Evolutionary conservation across 164 flowering plant genomes (phyloP), one percentile per base, ranked within the genome.

Genomic region (Piper longum): DNA sequence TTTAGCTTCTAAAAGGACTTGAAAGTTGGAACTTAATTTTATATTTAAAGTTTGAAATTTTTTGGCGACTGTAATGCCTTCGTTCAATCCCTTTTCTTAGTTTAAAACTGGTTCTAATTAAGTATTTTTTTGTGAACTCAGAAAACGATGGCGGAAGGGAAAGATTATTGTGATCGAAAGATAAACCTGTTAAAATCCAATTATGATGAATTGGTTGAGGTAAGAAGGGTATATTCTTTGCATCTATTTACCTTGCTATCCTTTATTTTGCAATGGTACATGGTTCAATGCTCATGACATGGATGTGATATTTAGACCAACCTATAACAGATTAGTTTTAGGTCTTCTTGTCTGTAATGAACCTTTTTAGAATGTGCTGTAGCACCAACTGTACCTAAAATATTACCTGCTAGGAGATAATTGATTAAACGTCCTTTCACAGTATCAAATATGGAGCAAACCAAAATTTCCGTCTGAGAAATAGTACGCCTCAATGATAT

Each of bases 61-160:
- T 26, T 26, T 26, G 36, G 36, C 36, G 36, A 26, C 36, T 26
- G 36, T 26, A 26, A 0, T 26, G 39, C 58, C 57, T 16, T 57
- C 43, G 5, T 55, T 55, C 59, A 12, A 5, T 48, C 13, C 36
- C 19, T 16, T 43, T 41, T 56, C 52, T 26, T 26, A 26, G 36
- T 26, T 26, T 26, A 26, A 26, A 11, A 26, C 62, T 42, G 16
- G 11, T 60, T 4, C 19, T 40, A 9, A 41, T 39, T 16, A 60
- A 41, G 39, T 61, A 14, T 41, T 18, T 39, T 26, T 36, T 6
- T 4, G 5, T 42, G 6, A 64, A 45, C 41, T 57, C 76, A 91
- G 98, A 91, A 91, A 87, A 88, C 98, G 57, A 88, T 87, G 91
- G 78, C 57, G 11, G 87, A 84, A 77, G 98, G 95, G 43, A 87